phyloP scores from a whole-genome alignment of 1,284 basidiomycete species.

The Austropuccinia psidii region DNA sequence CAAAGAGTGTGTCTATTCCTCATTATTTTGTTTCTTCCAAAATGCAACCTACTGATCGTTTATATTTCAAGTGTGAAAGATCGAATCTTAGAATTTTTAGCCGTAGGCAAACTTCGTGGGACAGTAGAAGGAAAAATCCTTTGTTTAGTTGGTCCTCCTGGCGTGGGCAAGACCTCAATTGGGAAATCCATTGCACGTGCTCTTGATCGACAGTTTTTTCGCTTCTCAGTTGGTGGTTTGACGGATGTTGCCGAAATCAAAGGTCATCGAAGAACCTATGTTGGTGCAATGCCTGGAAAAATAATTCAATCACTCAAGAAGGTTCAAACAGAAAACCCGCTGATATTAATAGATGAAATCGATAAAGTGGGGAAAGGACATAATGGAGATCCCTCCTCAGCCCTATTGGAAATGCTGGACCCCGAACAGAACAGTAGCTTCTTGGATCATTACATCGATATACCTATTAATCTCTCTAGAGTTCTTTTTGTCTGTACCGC shows the following conservation, averaged over 20 bases:
- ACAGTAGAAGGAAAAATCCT: slow-evolving; percentile 96
- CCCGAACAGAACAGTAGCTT: slow-evolving; percentile 96
- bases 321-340: slow-evolving; percentile 91
- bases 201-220: slow-evolving; percentile 77
- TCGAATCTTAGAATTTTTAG: slow-evolving; percentile 94
- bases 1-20: slow-evolving; percentile 54
- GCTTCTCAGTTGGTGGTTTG: slow-evolving; percentile 93
- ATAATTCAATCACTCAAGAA: slow-evolving; percentile 96
- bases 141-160: slow-evolving; percentile 90
- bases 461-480: slow-evolving; percentile 89
- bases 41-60: background rate
- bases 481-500: slow-evolving; percentile 96
- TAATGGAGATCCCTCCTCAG: slow-evolving; percentile 91
- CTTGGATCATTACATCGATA: slow-evolving; percentile 73
- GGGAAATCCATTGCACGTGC: slow-evolving; percentile 87
- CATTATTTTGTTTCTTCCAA: background rate
- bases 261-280: slow-evolving; percentile 92
- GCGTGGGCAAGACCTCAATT: slow-evolving; percentile 84
- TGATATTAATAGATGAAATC: slow-evolving; percentile 94
- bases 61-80: slow-evolving; percentile 62
- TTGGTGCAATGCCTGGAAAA: slow-evolving; percentile 92
- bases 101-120: slow-evolving; percentile 90
- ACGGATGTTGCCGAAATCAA: slow-evolving; percentile 99
- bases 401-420: slow-evolving; percentile 92
- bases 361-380: slow-evolving; percentile 92